A percentile compares a stretch with the other conserved stretches of the same genome.
These are phyloP conservation scores for Phytopythium kandeliae DNA, from an alignment of 352 stramenopile genomes.

Conservation along the genomic window DNA sequence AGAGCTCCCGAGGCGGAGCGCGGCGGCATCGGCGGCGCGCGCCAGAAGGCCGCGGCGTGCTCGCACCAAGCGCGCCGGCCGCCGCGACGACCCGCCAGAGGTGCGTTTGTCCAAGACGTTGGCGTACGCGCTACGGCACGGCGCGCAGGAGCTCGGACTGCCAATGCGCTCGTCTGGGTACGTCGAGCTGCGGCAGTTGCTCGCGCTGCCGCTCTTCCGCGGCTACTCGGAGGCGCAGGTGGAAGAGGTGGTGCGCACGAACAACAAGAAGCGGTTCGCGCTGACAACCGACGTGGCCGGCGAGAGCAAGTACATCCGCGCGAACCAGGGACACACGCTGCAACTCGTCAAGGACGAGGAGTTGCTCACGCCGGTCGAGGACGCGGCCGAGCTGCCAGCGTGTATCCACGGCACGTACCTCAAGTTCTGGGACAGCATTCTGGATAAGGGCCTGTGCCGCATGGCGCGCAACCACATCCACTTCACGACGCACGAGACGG, in stretches of 20 bases:
- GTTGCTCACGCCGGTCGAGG: conserved; percentile 61
- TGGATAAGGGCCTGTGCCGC: conserved; percentile 44
- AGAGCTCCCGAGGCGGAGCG: neutral
- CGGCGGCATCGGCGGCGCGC: neutral
- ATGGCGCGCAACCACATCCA: conserved; percentile 88
- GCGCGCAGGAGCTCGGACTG: conserved; percentile 56
- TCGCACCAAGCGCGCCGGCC: conserved; percentile 18
- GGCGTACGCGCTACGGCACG: conserved; percentile 71
- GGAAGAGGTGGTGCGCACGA: conserved; percentile 55
- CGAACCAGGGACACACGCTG: conserved; percentile 79
- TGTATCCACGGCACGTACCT: conserved; percentile 82
- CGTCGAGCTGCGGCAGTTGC: conserved; percentile 43
- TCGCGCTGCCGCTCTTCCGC: conserved; percentile 48
- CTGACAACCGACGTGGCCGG: conserved; percentile 48
- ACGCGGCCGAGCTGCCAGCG: conserved; percentile 24
- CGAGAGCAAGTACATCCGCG: conserved; percentile 52
- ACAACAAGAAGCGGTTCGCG: conserved; percentile 73
- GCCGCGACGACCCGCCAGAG: conserved; percentile 35
- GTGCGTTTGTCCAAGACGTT: conserved; percentile 76
- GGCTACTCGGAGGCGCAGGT: conserved; percentile 48
- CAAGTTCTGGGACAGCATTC: conserved; percentile 65
- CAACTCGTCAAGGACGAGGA: conserved; percentile 58
- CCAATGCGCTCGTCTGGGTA: conserved; percentile 69
- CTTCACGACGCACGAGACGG: conserved; percentile 52
- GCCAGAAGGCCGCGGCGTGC: conserved; percentile 6